These are phyloP conservation scores for Lichina pygmaea DNA, from an alignment of 495 filamentous ascomycete species.

Conservation along the genomic window DNA sequence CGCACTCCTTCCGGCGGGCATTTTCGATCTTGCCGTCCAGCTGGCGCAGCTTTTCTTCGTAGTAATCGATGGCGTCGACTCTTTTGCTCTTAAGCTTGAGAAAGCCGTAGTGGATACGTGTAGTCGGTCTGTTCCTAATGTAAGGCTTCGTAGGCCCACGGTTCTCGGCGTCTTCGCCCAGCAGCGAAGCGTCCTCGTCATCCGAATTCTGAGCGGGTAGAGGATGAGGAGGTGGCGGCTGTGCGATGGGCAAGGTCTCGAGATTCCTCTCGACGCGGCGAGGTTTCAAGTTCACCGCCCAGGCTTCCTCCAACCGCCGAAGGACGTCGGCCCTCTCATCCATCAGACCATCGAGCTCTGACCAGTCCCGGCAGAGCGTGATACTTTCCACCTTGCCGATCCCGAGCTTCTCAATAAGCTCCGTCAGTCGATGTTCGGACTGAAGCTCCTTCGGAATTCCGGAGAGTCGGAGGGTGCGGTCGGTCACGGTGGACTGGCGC, in stretches of 20 bases:
- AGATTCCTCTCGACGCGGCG: slow-evolving; percentile 19
- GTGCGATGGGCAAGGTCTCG: slow-evolving; percentile 22
- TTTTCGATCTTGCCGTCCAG: slow-evolving; percentile 49
- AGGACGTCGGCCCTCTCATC: slow-evolving; percentile 34
- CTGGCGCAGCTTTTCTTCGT: slow-evolving; percentile 56
- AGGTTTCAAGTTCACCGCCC: slow-evolving; percentile 41
- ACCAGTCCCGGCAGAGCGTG: slow-evolving; percentile 71
- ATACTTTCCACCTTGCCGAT: slow-evolving; percentile 89
- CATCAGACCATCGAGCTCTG: slow-evolving; percentile 49
- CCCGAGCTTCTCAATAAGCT: slow-evolving; percentile 62
- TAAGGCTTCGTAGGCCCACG: slow-evolving; percentile 16
- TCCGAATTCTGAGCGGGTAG: slow-evolving; percentile 16
- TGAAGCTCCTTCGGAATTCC: slow-evolving; percentile 61
- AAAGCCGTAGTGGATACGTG: slow-evolving; percentile 55
- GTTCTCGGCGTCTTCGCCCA: slow-evolving; percentile 18
- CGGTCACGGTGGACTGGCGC: slow-evolving; percentile 75
- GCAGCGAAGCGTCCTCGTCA: slow-evolving; percentile 22
- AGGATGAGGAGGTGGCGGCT: slow-evolving; percentile 19
- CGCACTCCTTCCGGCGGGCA: slow-evolving; percentile 50
- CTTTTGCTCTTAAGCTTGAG: slow-evolving; percentile 42
- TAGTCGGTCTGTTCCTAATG: slow-evolving; percentile 30
- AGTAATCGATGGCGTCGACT: slow-evolving; percentile 84
- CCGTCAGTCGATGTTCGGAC: slow-evolving; percentile 59
- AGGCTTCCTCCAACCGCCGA: slow-evolving; percentile 58
- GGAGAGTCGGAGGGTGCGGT: slow-evolving; percentile 75